A percentile compares a stretch with the other conserved stretches of the same genome.
These are phyloP conservation scores for Xylaria sp. DNA, from an alignment of 2,329 filamentous ascomycete species.

Conservation along the genomic window DNA sequence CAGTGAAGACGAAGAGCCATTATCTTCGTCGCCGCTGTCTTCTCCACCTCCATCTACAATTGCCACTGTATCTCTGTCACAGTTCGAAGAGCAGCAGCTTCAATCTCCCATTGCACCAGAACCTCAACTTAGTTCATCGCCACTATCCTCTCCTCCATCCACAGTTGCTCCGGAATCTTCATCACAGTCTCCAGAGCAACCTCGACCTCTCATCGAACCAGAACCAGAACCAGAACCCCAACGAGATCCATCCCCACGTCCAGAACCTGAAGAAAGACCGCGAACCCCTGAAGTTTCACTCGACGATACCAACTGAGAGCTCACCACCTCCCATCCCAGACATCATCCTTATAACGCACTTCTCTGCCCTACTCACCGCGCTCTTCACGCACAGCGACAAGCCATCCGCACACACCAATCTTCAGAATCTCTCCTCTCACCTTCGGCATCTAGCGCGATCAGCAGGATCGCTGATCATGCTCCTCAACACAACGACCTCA, in stretches of 20 bases:
- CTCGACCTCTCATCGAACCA: neutral
- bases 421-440: conserved; percentile 55
- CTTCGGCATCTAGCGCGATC: conserved; percentile 53
- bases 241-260: neutral
- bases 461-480: conserved; percentile 55
- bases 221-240: neutral
- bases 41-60: conserved; percentile 14
- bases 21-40: conserved; percentile 29
- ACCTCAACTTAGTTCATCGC: neutral
- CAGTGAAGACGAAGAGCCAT: conserved; percentile 49
- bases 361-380: conserved; percentile 56
- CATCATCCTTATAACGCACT: conserved; percentile 61
- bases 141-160: conserved; percentile 13
- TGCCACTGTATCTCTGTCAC: neutral
- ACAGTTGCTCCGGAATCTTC: neutral
- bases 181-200: neutral
- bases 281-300: neutral
- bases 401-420: conserved; percentile 52
- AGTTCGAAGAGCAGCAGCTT: neutral
- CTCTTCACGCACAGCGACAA: conserved; percentile 58
- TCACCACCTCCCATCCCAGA: conserved; percentile 42
- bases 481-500: conserved; percentile 59
- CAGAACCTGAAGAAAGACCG: neutral
- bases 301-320: neutral
- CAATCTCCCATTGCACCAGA: neutral